Evolutionary conservation across 2,329 filamentous ascomycete species (phyloP).

Genomic region (Volutella citrinella): DNA sequence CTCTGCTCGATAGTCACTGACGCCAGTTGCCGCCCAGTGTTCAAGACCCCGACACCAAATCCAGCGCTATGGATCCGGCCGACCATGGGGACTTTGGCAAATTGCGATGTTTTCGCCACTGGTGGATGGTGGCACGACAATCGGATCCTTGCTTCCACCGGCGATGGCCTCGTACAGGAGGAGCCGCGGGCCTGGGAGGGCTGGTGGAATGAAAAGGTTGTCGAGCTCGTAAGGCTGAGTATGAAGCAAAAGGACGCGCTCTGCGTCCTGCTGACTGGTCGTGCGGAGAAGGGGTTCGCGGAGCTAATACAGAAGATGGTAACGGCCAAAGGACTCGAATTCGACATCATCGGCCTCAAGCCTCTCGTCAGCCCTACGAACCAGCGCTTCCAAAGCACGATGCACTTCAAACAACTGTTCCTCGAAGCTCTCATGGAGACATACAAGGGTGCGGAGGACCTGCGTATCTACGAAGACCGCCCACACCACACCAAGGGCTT

Average conservation of each 20-base stretch:
- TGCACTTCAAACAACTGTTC: conserved; percentile 89
- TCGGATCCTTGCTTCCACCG: conserved; percentile 80
- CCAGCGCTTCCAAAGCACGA: conserved; percentile 76
- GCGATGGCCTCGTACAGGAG: conserved; percentile 77
- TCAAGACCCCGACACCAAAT: conserved; percentile 88
- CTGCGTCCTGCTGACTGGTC: conserved; percentile 82
- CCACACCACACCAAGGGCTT: conserved; percentile 73
- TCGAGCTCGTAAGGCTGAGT: conserved; percentile 74
- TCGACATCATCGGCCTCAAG: conserved; percentile 87
- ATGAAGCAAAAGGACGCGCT: conserved; percentile 82
- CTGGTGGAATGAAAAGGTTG: conserved; percentile 95
- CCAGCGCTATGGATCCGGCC: conserved; percentile 78
- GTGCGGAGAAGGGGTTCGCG: conserved; percentile 73
- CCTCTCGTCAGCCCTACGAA: conserved; percentile 77
- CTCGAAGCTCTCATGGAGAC: conserved; percentile 80
- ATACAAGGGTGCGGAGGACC: conserved; percentile 78
- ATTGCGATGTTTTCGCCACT: conserved; percentile 71
- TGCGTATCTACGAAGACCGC: conserved; percentile 71
- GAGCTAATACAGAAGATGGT: conserved; percentile 80
- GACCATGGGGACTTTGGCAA: conserved; percentile 74
- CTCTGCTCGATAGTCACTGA: not conserved
- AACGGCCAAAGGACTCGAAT: conserved; percentile 72
- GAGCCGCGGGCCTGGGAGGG: conserved; percentile 82
- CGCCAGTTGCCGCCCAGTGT: conserved; percentile 54
- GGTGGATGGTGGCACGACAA: conserved; percentile 98